Base-by-base conservation (phyloP, 2,329 filamentous ascomycete species). In the Davidsoniella eucalypti region DNA sequence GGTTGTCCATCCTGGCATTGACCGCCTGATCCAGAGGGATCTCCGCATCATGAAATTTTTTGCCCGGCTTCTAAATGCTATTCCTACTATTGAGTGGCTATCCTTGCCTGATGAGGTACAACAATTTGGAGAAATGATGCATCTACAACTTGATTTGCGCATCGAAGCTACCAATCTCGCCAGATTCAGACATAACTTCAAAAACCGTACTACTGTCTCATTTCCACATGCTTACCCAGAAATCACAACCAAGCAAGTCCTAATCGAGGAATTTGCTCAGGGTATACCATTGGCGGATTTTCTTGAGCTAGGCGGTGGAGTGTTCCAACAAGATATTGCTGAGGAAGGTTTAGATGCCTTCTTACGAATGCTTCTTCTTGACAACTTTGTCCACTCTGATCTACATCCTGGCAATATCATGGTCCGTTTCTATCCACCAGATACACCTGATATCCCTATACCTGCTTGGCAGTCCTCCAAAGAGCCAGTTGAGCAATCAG, bases 91-190 rank as follows among this genome's bases (percentile, higher is more conserved):
- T 61, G 87, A 96, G 64, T 98, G 92, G 92, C 72, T 98, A 5
- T 95, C 90, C 0, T 77, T 98, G 7, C 92, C 92, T 0, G 90
- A 95, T 57, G 92, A 98, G 63, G 92, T 96, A 2, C 67, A 73
- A 12, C 87, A 96, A 60, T 98, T 98, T 60, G 90, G 88, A 21
- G 84, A 93, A 61, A 98, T 98, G 92, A 98, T 98, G 92, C 82
- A 82, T 59, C 70, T 96, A n/a, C 92, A 98, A 62, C 72, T 98
- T 2, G 92, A 98, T 64, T 72, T 98, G 36, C 82, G 92, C 48
- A 96, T 96, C 54, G 92, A 98, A 64, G 83, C 87, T 1, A 83
- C 88, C 37, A 98, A 98, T 59, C 70, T 98, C 2, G 80, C 81
- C 18, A 78, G 82, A 12, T 96, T 98, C 69, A 80, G 92, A 48